phyloP scores from a whole-genome alignment of 2,329 filamentous ascomycete species.

The Penicillium rolfsii region DNA sequence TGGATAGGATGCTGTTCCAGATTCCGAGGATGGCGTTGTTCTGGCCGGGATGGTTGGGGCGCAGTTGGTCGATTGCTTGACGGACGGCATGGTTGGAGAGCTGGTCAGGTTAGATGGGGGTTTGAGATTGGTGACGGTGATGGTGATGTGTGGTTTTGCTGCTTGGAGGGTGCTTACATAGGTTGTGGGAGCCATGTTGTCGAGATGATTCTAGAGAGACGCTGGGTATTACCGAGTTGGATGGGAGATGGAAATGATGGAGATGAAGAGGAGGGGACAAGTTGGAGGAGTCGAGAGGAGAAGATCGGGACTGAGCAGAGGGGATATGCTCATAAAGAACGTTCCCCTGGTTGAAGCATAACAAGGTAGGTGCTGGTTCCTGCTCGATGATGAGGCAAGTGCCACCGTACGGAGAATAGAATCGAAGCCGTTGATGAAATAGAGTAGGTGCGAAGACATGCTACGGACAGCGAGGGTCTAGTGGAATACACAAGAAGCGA shows the following conservation, averaged over 20 bases:
- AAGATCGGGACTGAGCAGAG: not conserved
- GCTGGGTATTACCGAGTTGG: not conserved
- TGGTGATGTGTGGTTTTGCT: not conserved
- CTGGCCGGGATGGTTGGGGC: not conserved
- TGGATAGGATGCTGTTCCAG: constrained; percentile 4
- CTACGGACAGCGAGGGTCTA: not conserved
- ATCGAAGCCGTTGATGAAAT: not conserved
- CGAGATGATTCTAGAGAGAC: not conserved
- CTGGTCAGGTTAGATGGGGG: not conserved
- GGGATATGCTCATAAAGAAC: not conserved
- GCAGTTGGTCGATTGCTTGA: not conserved
- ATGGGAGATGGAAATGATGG: not conserved
- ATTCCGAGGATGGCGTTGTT: not conserved
- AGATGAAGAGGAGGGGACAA: not conserved
- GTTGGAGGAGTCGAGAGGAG: not conserved
- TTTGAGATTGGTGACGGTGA: not conserved
- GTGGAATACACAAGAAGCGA: not conserved
- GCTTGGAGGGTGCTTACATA: not conserved
- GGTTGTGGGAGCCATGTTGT: not conserved
- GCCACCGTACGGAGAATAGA: not conserved
- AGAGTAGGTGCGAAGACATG: not conserved
- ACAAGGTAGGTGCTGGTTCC: not conserved
- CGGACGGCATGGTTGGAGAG: not conserved
- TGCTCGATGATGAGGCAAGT: not conserved
- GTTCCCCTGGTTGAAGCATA: too few relatives aligned